These are phyloP conservation scores for Quillaja saponaria DNA, from an alignment of 306 rosid genomes.

Conservation along the genomic window DNA sequence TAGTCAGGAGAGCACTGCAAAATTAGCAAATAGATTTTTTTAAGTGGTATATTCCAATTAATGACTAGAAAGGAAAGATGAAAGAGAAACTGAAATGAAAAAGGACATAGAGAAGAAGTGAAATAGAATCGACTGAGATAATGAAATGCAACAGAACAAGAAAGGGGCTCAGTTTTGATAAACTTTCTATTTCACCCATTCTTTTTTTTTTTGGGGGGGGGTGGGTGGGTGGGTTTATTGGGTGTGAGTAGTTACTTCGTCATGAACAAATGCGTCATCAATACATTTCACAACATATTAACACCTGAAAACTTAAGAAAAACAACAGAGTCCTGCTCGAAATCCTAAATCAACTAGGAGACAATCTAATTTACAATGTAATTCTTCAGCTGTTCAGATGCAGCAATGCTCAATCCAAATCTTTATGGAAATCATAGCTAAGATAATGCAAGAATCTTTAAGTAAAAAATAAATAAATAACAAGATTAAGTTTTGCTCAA, in stretches of 20 bases:
- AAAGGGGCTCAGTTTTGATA: background rate
- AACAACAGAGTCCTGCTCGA: background rate
- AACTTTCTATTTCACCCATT: no score
- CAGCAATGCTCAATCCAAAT: background rate
- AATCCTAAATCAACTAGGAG: background rate
- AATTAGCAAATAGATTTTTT: conserved; percentile 25
- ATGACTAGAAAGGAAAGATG: background rate
- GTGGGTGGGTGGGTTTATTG: no score
- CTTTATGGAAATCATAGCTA: background rate
- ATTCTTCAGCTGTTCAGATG: background rate
- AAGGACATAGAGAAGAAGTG: no score
- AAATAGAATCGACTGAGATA: no score
- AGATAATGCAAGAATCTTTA: background rate
- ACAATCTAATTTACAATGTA: background rate
- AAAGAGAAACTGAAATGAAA: background rate
- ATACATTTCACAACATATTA: background rate
- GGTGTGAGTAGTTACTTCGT: no score
- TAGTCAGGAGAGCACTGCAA: conserved; percentile 97
- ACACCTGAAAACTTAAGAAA: no score
- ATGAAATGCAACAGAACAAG: background rate
- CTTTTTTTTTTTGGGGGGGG: no score
- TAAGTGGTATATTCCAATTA: conserved; percentile 3
- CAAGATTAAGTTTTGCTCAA: background rate
- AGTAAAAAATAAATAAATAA: no score
- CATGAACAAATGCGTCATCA: background rate